Conservation (phyloP, 2,329 filamentous ascomycete species). For the Botrytis pseudocinerea region DNA sequence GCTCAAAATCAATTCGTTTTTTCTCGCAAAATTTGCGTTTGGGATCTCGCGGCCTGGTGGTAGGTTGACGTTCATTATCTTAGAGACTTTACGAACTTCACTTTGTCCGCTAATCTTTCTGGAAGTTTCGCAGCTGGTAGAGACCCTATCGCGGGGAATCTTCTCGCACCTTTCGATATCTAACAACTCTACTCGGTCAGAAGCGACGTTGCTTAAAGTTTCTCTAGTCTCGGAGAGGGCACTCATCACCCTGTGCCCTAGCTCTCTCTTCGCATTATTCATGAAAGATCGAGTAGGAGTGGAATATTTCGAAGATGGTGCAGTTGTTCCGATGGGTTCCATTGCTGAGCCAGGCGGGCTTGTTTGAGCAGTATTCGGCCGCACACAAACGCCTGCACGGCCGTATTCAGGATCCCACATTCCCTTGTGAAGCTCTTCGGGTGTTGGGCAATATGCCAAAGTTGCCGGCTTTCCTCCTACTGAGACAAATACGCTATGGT, state of each 20-base stretch:
- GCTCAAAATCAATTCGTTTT: conserved; percentile 44
- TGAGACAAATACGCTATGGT: conserved; percentile 28
- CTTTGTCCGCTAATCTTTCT: background rate
- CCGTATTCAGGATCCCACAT: conserved; percentile 27
- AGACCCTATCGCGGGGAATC: background rate
- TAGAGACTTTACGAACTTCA: background rate
- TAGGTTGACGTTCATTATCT: conserved; percentile 20
- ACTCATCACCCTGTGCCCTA: conserved; percentile 12
- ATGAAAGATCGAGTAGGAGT: conserved; percentile 18
- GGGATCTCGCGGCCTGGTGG: conserved; percentile 41
- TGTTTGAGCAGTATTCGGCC: background rate
- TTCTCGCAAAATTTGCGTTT: conserved; percentile 49
- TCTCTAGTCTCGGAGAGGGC: conserved; percentile 20
- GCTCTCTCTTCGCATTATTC: conserved; percentile 14
- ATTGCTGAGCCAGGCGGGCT: background rate
- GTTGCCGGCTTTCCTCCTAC: conserved; percentile 21
- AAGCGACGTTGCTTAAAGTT: background rate
- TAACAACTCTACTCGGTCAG: background rate
- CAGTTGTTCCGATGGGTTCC: background rate
- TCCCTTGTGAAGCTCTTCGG: conserved; percentile 24
- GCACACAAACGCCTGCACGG: conserved; percentile 18
- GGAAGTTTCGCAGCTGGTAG: background rate
- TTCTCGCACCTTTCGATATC: background rate
- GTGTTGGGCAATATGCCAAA: conserved; percentile 23
- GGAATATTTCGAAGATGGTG: background rate